Conservation (phyloP, 2,329 filamentous ascomycete species). For the Claviceps pusilla region DNA sequence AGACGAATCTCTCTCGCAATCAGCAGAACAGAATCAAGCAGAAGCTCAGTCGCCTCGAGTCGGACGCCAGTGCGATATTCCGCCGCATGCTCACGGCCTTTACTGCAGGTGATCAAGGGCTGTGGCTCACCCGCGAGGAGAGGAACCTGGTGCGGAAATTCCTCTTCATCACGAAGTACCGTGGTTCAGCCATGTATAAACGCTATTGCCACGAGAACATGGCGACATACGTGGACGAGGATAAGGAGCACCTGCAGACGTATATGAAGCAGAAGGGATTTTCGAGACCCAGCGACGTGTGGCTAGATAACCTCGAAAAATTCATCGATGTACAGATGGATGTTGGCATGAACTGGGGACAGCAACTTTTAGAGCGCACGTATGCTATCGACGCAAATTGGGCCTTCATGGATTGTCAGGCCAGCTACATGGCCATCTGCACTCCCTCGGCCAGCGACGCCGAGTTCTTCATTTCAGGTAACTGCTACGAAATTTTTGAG, state of each 20-base stretch:
- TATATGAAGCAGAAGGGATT: neutral
- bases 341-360: neutral
- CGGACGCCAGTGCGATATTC: neutral
- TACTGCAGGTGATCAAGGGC: neutral
- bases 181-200: neutral
- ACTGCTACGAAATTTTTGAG: neutral
- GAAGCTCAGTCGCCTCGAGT: neutral
- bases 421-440: neutral
- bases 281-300: neutral
- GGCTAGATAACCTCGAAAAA: neutral
- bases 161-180: neutral
- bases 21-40: neutral
- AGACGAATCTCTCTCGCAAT: neutral
- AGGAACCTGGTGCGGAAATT: neutral
- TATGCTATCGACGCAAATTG: neutral
- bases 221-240: neutral
- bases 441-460: neutral
- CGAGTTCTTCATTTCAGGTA: neutral
- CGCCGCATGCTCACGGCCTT: neutral
- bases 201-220: neutral
- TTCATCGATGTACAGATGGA: neutral
- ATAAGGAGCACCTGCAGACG: neutral
- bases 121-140: neutral
- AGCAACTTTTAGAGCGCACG: neutral
- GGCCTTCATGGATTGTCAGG: neutral